A percentile compares a stretch with the other conserved stretches of the same genome.
These are phyloP conservation scores for Chaetomium fimeti DNA, from an alignment of 495 filamentous ascomycete species.

Conservation along the genomic window DNA sequence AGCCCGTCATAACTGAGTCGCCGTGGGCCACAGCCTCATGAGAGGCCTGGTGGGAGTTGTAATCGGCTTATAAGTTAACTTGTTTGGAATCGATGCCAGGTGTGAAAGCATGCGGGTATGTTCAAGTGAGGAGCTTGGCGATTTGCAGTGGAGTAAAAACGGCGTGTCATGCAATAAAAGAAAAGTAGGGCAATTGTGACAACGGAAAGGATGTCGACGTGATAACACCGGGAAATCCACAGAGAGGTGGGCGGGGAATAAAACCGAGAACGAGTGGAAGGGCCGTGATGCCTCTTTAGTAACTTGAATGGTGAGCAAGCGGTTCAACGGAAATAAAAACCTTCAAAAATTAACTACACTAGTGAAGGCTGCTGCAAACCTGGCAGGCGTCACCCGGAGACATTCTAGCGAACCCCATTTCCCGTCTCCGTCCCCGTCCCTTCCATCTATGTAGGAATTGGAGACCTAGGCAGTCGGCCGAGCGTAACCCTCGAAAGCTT, in stretches of 20 bases:
- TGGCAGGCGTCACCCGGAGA: background rate
- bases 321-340: background rate
- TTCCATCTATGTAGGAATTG: background rate
- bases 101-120: background rate
- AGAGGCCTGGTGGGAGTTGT: background rate
- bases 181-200: background rate
- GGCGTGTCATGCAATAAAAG: background rate
- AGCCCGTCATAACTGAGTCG: conserved; percentile 10
- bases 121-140: background rate
- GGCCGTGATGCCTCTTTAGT: background rate
- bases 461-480: conserved; percentile 11
- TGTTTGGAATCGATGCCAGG: background rate
- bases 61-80: background rate
- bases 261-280: background rate
- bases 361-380: background rate
- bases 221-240: background rate
- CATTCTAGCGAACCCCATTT: conserved; percentile 1
- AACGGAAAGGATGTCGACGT: background rate
- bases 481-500: background rate
- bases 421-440: background rate
- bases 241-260: background rate
- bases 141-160: conserved; percentile 3
- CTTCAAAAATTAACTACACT: background rate
- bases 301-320: background rate
- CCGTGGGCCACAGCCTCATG: background rate